Conservation (phyloP, 441 rosid species). For the Macaranga tanarius region DNA sequence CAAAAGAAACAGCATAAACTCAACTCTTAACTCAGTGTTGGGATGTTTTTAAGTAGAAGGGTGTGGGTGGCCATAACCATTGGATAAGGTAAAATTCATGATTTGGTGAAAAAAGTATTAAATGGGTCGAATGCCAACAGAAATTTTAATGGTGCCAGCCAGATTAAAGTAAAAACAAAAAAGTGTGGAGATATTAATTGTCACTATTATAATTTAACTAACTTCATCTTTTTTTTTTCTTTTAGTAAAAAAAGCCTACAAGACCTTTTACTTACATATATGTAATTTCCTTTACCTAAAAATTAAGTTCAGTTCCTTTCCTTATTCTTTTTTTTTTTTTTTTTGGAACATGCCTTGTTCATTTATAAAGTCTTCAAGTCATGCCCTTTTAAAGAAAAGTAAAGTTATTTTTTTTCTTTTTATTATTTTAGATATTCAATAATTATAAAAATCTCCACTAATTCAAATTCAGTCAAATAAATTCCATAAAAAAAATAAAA, state of each 20-base stretch:
- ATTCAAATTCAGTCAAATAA: no score
- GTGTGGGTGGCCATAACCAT: conserved; percentile 29
- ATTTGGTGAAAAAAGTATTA: conserved; percentile 10
- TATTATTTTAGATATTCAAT: no score
- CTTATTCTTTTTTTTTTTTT: no score
- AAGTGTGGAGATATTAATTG: neutral
- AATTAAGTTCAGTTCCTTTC: no score
- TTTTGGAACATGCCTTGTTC: no score
- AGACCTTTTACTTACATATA: neutral
- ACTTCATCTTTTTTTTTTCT: neutral
- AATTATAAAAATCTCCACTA: no score
- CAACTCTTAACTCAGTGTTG: conserved; percentile 5
- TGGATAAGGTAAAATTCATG: conserved; percentile 15
- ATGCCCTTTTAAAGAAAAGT: no score
- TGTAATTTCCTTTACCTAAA: no score
- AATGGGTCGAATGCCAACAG: conserved; percentile 8
- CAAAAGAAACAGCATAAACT: neutral
- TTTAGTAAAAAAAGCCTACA: neutral
- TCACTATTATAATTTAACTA: neutral
- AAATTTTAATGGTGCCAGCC: conserved; percentile 21
- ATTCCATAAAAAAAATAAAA: no score
- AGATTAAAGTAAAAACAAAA: neutral
- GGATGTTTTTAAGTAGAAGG: conserved; percentile 7
- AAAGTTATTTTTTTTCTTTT: no score
- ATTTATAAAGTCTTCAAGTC: no score